These are phyloP conservation scores for Aspergillus thermomutatus DNA, from an alignment of 2,329 filamentous ascomycete genomes.

Conservation along the genomic window DNA sequence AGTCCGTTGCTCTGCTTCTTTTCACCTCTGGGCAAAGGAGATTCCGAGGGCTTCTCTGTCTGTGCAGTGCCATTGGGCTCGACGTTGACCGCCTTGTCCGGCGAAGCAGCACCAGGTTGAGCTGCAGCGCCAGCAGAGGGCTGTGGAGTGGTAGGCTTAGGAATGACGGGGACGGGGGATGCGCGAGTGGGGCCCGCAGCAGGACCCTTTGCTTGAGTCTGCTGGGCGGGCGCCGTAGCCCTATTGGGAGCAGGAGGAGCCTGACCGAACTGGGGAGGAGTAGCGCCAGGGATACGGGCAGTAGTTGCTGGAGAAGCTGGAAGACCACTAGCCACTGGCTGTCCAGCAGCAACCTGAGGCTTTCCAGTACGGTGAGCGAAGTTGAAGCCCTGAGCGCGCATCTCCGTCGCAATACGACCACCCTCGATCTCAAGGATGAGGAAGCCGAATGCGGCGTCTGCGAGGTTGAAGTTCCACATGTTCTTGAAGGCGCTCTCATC, in stretches of 20 bases:
- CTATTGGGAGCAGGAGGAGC: conserved; percentile 32
- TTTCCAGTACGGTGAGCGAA: conserved; percentile 94
- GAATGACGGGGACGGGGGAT: conserved; percentile 42
- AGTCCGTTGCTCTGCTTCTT: conserved; percentile 74
- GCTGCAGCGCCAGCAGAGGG: conserved; percentile 37
- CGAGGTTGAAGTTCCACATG: conserved; percentile 99
- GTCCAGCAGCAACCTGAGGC: conserved; percentile 46
- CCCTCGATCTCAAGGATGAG: conserved; percentile 92
- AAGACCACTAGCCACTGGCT: conserved; percentile 23
- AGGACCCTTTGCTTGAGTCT: conserved; percentile 29
- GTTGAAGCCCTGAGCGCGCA: conserved; percentile 98
- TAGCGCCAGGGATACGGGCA: conserved; percentile 34
- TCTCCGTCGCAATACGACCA: conserved; percentile 94
- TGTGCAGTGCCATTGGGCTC: conserved; percentile 52
- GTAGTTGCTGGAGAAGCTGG: conserved; percentile 34
- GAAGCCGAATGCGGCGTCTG: conserved; percentile 95
- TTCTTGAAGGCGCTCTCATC: conserved; percentile 99
- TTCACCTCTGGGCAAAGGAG: conserved; percentile 56
- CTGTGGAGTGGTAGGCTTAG: conserved; percentile 39
- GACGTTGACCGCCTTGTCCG: conserved; percentile 51
- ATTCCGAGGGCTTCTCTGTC: conserved; percentile 40
- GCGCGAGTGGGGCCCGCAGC: conserved; percentile 27
- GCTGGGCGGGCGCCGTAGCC: conserved; percentile 21
- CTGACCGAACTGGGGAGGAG: conserved; percentile 41
- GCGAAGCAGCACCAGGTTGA: conserved; percentile 40